phyloP scores from a whole-genome alignment of 257 asterid species.

The Gardenia jasminoides region DNA sequence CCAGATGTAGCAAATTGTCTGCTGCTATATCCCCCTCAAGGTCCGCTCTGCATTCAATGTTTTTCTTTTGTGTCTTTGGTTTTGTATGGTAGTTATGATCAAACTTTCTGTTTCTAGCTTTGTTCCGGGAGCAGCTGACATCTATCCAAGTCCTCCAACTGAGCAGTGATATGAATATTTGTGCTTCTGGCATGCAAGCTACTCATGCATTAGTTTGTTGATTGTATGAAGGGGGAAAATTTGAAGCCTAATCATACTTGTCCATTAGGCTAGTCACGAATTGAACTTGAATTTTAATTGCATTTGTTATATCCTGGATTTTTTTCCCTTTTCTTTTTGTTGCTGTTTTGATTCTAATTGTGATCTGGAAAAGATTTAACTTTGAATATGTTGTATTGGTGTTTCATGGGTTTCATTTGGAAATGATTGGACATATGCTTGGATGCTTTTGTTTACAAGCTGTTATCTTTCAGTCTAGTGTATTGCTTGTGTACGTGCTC shows the following conservation, averaged over 20 bases:
- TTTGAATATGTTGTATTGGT: neutral
- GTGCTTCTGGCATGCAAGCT: slow-evolving; percentile 83
- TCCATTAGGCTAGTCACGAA: neutral
- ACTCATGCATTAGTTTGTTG: neutral
- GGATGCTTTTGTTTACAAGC: neutral
- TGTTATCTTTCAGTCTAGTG: neutral
- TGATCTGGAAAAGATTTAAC: neutral
- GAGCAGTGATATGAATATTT: slow-evolving; percentile 68
- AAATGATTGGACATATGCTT: neutral
- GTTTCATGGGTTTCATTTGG: neutral
- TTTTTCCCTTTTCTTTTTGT: neutral
- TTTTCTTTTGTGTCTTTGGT: slow-evolving; percentile 3
- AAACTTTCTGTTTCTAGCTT: slow-evolving; percentile 42
- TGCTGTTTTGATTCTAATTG: too few species aligned
- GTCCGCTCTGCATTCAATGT: slow-evolving; percentile 35
- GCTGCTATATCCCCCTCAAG: slow-evolving; percentile 73
- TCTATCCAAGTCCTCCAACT: slow-evolving; percentile 71
- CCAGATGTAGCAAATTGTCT: slow-evolving; percentile 60
- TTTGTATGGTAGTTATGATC: slow-evolving; percentile 8
- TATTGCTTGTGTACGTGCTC: neutral
- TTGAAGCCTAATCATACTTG: too few species aligned
- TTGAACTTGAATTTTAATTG: neutral
- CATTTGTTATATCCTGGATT: neutral
- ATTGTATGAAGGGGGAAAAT: neutral
- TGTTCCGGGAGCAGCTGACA: slow-evolving; percentile 64